Conservation (phyloP, 179 eudicot genomes). For the Heliamphora pulchella region DNA sequence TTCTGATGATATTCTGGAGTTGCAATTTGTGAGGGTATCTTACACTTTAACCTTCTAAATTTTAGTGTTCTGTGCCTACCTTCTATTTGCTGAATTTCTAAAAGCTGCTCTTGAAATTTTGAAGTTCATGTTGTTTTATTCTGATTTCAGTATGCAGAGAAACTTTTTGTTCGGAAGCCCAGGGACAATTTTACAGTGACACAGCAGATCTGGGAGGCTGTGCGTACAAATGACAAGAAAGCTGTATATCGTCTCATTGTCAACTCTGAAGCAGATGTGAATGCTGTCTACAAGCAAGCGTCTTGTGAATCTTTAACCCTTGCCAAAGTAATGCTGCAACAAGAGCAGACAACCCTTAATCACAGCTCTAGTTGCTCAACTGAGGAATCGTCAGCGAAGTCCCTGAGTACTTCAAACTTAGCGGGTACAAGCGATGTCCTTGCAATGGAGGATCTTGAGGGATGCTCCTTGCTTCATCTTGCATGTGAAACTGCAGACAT, state of each 20-base stretch:
- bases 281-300: slow-evolving; percentile 45
- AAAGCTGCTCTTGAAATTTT: not conserved
- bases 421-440: slow-evolving; percentile 48
- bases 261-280: slow-evolving; percentile 68
- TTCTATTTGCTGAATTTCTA: not conserved
- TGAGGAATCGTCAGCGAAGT: slow-evolving; percentile 35
- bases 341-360: slow-evolving; percentile 54
- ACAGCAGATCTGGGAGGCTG: slow-evolving; percentile 92
- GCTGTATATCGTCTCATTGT: slow-evolving; percentile 76
- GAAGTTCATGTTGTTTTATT: slow-evolving; percentile 13
- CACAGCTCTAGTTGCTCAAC: slow-evolving; percentile 36
- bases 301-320: slow-evolving; percentile 55
- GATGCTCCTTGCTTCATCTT: slow-evolving; percentile 87
- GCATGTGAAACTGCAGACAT: slow-evolving; percentile 91
- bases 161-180: slow-evolving; percentile 65
- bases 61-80: not conserved
- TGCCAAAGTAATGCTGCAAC: slow-evolving; percentile 79
- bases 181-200: slow-evolving; percentile 45
- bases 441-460: slow-evolving; percentile 49
- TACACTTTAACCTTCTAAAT: not conserved
- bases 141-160: slow-evolving; percentile 69
- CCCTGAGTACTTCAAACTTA: slow-evolving; percentile 32
- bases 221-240: slow-evolving; percentile 75
- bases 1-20: not conserved
- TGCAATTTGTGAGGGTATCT: not conserved